Base-by-base conservation (phyloP, 2,329 filamentous ascomycete genomes). In the Helotiales sp. region DNA sequence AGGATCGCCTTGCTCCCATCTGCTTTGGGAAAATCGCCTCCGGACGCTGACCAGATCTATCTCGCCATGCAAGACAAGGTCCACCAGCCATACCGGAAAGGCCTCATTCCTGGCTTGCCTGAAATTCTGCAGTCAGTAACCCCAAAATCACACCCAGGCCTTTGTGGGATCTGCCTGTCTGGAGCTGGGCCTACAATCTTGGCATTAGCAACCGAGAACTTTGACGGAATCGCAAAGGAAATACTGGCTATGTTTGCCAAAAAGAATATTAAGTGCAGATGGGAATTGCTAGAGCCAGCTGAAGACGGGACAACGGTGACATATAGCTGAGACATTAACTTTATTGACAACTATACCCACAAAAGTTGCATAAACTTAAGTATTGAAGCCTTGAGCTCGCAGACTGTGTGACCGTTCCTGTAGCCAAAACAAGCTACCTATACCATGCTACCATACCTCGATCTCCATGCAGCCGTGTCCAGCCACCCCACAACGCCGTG, bases 1-100 rank as follows among this genome's bases (percentile, higher is more conserved):
- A 85, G 95, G 64, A 91, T 96, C 73, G 93, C 93, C 2, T 82
- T 99, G 50, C 83, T 99, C 12, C 93, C 93, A 30, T 91, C 92
- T 10, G 93, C 93, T 1, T 82, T 99, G 46, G 92, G 93, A 63
- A 88, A 91, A 72, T 93, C 90, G 7, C 93, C 95, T 9, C 93
- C 93, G 1, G 89, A 97, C 71, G 88, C 95, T 22, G 88, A 96
- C 68, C 88, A 96, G 74, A 99, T 99, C 73, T 96, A 96, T 77
- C 86, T 96, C 48, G 93, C 93, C 47, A 99, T 99, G 95, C 95
- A 98, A 77, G 95, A 99, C 79, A 96, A 93, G 76, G 86, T 99
- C 60, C 95, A 99, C 77, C 95, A 99, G 75, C 95, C 92, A 42
- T 98, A 99, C 78, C 88, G 95, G 54, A 88, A 95, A 75, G 88